Base-by-base conservation (phyloP, 441 rosid species). In the Pelargonium cotyledonis region DNA sequence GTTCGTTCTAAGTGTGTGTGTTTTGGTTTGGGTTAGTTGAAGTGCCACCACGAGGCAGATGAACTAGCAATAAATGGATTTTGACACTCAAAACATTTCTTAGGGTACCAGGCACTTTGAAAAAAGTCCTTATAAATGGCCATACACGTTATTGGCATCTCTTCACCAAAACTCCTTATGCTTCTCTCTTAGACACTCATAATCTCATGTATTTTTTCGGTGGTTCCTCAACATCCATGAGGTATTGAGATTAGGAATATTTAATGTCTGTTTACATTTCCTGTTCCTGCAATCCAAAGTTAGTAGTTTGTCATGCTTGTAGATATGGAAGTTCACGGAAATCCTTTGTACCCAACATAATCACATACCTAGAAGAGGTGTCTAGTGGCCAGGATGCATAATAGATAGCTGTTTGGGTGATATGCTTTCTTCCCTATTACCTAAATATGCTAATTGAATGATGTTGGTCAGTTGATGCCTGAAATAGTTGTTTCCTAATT, bases 401-500 rank as follows among this genome's bases (percentile, higher is more conserved):
- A 57, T 57, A 18, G 62, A 8, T 57, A 57, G 62, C 8, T 57
- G 62, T 57, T 57, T 57, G 26, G 4, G 21, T 18, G 62, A 19
- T 57, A 11, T 5, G 62, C 19, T 57, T 57, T 23, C 62, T 15
- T 21, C 38, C 19, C 62, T 46, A 6, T 8, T 71, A 35, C 51
- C 16, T 5, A 6, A 9, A 63, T 68, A 29, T 64, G 57, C 63
- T 70, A 43, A 26, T 12, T 21, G 15, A 26, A 40, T 70, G 47
- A 6, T 31, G 16, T 68, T 26, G 40, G 65, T 60, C 43, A 58
- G 26, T 68, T 53, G 29, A 64, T 63, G 18, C 65, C 35, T 63
- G 29, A 71, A 46, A 15, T 38, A 44, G 23, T 64, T 73, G 35
- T 65, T 72, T 69, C 66, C 71, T 80, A 63, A 69, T 72, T 68